These are phyloP conservation scores for Hyaloscypha bicolor DNA, from an alignment of 495 filamentous ascomycete species.

Conservation along the genomic window DNA sequence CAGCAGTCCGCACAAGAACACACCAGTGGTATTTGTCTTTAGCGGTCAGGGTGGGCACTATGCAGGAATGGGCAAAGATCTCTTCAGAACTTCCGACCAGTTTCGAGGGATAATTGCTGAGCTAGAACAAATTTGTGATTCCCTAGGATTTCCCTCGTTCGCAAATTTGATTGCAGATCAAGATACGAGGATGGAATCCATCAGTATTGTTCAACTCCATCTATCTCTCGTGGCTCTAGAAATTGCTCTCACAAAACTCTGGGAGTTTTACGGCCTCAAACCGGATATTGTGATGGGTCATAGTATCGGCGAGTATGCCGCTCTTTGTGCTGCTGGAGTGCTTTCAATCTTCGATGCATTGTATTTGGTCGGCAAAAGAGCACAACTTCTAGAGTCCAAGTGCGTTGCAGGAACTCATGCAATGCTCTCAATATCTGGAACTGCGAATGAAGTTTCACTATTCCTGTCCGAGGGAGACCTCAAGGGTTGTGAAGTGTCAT, in stretches of 20 bases:
- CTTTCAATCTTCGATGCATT: slow-evolving; percentile 78
- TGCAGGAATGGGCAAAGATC: slow-evolving; percentile 64
- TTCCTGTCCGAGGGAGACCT: slow-evolving; percentile 42
- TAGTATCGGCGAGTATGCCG: slow-evolving; percentile 85
- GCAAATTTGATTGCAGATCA: slow-evolving; percentile 63
- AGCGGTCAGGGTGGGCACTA: slow-evolving; percentile 71
- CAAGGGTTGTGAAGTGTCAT: slow-evolving; percentile 52
- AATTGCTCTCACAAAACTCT: slow-evolving; percentile 81
- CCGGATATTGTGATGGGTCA: slow-evolving; percentile 83
- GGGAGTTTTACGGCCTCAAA: slow-evolving; percentile 74
- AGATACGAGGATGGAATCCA: slow-evolving; percentile 57
- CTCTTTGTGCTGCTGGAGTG: slow-evolving; percentile 77
- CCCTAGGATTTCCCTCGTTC: slow-evolving; percentile 69
- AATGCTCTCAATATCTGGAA: slow-evolving; percentile 60
- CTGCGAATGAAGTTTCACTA: slow-evolving; percentile 27
- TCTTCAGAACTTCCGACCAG: slow-evolving; percentile 61
- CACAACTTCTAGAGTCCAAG: slow-evolving; percentile 68
- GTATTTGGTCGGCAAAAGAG: slow-evolving; percentile 76
- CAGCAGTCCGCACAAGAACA: neutral
- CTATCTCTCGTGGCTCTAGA: slow-evolving; percentile 71
- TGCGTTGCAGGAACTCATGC: slow-evolving; percentile 72
- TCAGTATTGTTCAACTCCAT: slow-evolving; percentile 73
- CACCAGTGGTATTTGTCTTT: slow-evolving; percentile 60
- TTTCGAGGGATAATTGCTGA: slow-evolving; percentile 72
- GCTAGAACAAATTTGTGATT: slow-evolving; percentile 65